Base-by-base conservation (phyloP, 305 asterid genomes). In the Fraxinus greggii region DNA sequence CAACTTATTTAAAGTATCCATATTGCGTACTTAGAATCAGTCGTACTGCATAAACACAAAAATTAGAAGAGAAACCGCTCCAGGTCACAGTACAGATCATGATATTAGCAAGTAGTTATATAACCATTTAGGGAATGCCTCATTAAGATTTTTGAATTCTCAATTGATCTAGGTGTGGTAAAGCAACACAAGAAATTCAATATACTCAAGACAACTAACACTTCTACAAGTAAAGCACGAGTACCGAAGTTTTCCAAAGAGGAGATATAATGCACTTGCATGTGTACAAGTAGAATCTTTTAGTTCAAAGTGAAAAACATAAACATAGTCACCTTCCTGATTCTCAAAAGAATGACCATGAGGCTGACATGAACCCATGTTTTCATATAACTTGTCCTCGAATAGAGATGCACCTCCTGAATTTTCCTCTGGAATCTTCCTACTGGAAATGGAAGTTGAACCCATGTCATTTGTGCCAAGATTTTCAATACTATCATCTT, bases 371-470 rank as follows among this genome's bases (percentile, higher is more conserved):
- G 92, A 77, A 9, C 90, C 90, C 76, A 85, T 88, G 82, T 88
- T 88, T 61, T 82, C 76, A 73, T 89, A 91, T 81, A 86, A 77
- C 77, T 92, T 92, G 76, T 86, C 88, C 63, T 94, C 97, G 78
- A 83, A 88, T 56, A 87, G 81, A 81, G 93, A 89, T 78, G 88
- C 86, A 76, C 83, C 91, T 81, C 86, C 91, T 73, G 90, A 79
- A 85, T 84, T 89, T 86, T 88, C 97, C 80, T 90, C 98, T 77
- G 80, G 84, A 78, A 85, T 54, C 83, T 84, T 88, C 78, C 90
- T 83, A 78, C 88, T 84, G 42, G 93, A 83, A 72, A 88, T 72
- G 81, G 92, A 85, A 82, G 85, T 87, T 79, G 90, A 86, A 28
- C 79, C 90, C 85, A 81, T 85, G 48, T 86, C 90, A 86, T 86